phyloP scores from a whole-genome alignment of 352 stramenopile species.

The Blastocystis hominis region DNA sequence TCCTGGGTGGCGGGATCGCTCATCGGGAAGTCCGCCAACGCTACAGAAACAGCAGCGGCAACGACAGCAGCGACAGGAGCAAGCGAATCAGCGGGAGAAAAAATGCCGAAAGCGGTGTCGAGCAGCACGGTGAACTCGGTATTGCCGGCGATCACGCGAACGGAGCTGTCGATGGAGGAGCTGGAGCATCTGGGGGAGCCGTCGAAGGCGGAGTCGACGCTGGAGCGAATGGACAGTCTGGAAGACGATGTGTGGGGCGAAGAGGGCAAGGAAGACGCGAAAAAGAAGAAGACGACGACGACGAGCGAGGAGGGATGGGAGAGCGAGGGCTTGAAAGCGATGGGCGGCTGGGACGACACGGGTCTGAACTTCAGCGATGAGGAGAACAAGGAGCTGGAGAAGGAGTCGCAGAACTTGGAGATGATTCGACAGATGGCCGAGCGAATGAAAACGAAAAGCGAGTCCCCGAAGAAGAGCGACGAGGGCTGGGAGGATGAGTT shows the following conservation, averaged over 20 bases:
- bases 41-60: neutral
- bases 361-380: slow-evolving; percentile 17
- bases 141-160: neutral
- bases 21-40: neutral
- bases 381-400: slow-evolving; percentile 3
- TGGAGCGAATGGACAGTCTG: neutral
- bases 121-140: slow-evolving; percentile 19
- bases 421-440: slow-evolving; percentile 32
- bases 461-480: neutral
- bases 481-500: slow-evolving; percentile 30
- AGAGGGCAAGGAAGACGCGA: neutral
- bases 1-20: slow-evolving; percentile 30
- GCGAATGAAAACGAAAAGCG: neutral
- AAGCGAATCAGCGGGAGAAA: neutral
- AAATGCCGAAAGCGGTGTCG: neutral
- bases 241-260: slow-evolving; percentile 31
- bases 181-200: neutral
- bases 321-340: neutral
- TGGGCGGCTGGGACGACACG: slow-evolving; percentile 19
- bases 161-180: slow-evolving; percentile 44
- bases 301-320: neutral
- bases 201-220: neutral
- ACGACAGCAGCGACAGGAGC: neutral
- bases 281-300: neutral
- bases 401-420: slow-evolving; percentile 10